Evolutionary conservation across 2,329 filamentous ascomycete genomes (phyloP).

Genomic region (Byssochlamys sp.): DNA sequence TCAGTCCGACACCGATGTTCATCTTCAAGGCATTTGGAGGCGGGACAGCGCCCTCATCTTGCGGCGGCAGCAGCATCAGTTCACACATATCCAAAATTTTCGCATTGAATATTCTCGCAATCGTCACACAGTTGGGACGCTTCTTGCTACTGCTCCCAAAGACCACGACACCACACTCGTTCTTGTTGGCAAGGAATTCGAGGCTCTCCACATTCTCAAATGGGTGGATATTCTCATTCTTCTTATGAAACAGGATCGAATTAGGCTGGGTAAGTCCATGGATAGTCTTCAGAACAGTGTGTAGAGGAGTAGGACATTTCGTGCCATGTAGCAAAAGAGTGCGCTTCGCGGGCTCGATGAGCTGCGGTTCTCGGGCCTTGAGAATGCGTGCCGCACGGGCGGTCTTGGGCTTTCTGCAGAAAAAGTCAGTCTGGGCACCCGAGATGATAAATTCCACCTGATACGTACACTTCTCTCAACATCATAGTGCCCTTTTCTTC

Average conservation of each 20-base stretch:
- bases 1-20: conserved; percentile 62
- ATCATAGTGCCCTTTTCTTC: conserved; percentile 17
- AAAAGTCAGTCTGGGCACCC: not conserved
- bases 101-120: conserved; percentile 72
- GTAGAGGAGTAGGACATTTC: conserved; percentile 69
- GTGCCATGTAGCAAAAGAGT: conserved; percentile 84
- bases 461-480: conserved; percentile 37
- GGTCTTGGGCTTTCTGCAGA: conserved; percentile 56
- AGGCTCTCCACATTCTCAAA: conserved; percentile 83
- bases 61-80: conserved; percentile 67
- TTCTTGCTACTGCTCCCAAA: conserved; percentile 87
- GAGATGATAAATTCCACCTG: not conserved
- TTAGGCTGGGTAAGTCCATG: conserved; percentile 75
- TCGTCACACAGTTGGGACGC: conserved; percentile 78
- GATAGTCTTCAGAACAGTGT: conserved; percentile 77
- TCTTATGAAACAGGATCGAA: conserved; percentile 88
- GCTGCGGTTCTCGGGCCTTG: conserved; percentile 83
- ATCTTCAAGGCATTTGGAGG: conserved; percentile 49
- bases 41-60: conserved; percentile 36
- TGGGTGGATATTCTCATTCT: conserved; percentile 79
- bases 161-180: conserved; percentile 76
- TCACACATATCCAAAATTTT: conserved; percentile 94
- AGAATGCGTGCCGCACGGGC: conserved; percentile 90
- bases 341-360: conserved; percentile 78
- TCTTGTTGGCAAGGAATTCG: conserved; percentile 94